Base-by-base conservation (phyloP, 129 eudicot genomes). In the Rutidosis leptorrhynchoides region DNA sequence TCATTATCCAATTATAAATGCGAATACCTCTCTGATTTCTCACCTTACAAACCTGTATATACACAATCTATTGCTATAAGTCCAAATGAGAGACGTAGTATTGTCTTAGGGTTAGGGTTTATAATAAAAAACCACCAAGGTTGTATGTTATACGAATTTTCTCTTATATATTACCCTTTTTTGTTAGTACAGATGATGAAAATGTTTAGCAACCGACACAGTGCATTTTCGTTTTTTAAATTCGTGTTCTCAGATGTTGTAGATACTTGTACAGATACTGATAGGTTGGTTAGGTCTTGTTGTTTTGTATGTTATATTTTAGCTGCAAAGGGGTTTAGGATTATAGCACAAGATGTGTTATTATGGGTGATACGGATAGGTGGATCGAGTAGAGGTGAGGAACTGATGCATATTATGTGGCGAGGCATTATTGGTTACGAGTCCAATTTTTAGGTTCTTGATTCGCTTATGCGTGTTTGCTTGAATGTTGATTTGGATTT, bases 381-480 rank as follows among this genome's bases (percentile, higher is more conserved):
- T 51, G 95, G 93, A 37, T 51, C 40, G 43, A 22, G 69, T 64
- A 93, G 86, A 78, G 74, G 90, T 68, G 40, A 45, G 67, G 79
- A 78, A 14, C 32, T 89, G 69, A 74, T 85, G 71, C 83, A 85
- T 58, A 21, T 74, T 7, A 78, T 93, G 85, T 93, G 95, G 99
- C 23, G 69, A 27, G 83, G 74, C 29, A 86, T 79, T 61, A 53
- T 23, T 21, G 79, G 65, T 21, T 80, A 85, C 43, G 93, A 90
- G 53, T 79, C 90, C 1, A 85, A 84, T 75, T 89, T 82, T 63
- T 84, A 81, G 4, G 80, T 88, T 69, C 90, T 93, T 42, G 96
- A 93, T 86, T 72, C 99, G 0, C 69, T 93, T 57, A 78, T 89
- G 95, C 84, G 95, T 27, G 83, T 81, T 27, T 93, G 84, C 57